Evolutionary conservation across 177 flowering plant species (phyloP).

Genomic region (Vitis hybrid): DNA sequence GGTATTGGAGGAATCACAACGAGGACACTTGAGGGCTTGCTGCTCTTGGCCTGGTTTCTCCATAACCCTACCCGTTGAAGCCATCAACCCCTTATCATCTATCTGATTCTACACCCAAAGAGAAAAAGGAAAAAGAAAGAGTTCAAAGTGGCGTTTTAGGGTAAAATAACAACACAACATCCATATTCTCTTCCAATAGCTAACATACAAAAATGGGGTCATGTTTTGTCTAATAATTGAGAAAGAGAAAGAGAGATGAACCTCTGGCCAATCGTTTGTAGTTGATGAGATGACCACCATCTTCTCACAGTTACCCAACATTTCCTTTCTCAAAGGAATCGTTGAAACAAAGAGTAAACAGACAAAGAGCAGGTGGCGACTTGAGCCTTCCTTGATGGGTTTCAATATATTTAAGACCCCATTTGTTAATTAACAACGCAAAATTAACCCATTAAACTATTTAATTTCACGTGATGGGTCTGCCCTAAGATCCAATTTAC

Average conservation of each 20-base stretch:
- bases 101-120: conserved; percentile 24
- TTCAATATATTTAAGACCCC: conserved; percentile 11
- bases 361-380: conserved; percentile 55
- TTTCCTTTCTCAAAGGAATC: conserved; percentile 32
- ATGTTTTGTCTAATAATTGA: conserved; percentile 47
- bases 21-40: conserved; percentile 59
- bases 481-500: conserved; percentile 11
- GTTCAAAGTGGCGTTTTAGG: conserved; percentile 19
- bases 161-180: conserved; percentile 28
- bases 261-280: conserved; percentile 67
- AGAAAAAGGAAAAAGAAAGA: conserved; percentile 11
- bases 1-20: conserved; percentile 86
- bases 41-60: conserved; percentile 41
- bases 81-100: conserved; percentile 34
- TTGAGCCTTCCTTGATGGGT: conserved; percentile 25
- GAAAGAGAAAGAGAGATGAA: conserved; percentile 23
- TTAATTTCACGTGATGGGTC: conserved; percentile 35
- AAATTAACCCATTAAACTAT: background rate
- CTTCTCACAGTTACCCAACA: conserved; percentile 50
- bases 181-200: conserved; percentile 61
- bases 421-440: conserved; percentile 4
- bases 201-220: conserved; percentile 59
- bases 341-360: conserved; percentile 38
- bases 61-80: conserved; percentile 26
- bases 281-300: conserved; percentile 45